Base-by-base conservation (phyloP, 2,329 filamentous ascomycete species). In the Erysiphe pulchra region DNA sequence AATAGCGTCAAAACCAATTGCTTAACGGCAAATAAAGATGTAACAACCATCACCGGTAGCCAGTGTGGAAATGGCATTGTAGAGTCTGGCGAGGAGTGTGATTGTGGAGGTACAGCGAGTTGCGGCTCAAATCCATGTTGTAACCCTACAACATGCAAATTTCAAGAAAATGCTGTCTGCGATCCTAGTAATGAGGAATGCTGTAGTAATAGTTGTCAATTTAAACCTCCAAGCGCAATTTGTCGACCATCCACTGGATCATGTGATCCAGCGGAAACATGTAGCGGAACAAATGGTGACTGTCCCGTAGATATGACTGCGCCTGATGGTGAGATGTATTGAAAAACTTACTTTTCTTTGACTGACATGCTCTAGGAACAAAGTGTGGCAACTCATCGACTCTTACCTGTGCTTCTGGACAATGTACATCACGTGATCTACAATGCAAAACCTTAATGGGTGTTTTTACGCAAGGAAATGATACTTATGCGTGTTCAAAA, bases 61-160 rank as follows among this genome's bases (percentile, higher is more conserved):
- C 77, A 86, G 57, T 98, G 90, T 61, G 90, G 90, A 47, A 98
- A 98, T 61, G 90, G 90, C 46, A 95, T 98, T 52, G 90, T 98
- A 44, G 90, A 95, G 62, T 66, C 71, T 16, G 90, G 84, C 50
- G 90, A 98, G 62, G 80, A 98, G 45, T 98, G 90, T 62, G 90
- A 98, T 61, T 98, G 90, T 56, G 90, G 90, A 50, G 87, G 87
- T 46, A 63, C 66, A 13, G 61, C 65, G 13, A 73, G 72, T 36
- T 98, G 90, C 59, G 73, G 67, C 20, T 62, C 68, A 55, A 90
- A 95, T 62, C 57, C 60, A 13, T 98, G 90, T 66, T 98, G 90
- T 62, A 70, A 98, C 54, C 63, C 85, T 1, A 71, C 62, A 2
- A 95, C 90, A 0, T 98, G 90, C 72, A 82, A 77, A 55, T 94